These are phyloP conservation scores for Ophiocordyceps sinensis DNA, from an alignment of 2,329 filamentous ascomycete species.

Conservation along the genomic window DNA sequence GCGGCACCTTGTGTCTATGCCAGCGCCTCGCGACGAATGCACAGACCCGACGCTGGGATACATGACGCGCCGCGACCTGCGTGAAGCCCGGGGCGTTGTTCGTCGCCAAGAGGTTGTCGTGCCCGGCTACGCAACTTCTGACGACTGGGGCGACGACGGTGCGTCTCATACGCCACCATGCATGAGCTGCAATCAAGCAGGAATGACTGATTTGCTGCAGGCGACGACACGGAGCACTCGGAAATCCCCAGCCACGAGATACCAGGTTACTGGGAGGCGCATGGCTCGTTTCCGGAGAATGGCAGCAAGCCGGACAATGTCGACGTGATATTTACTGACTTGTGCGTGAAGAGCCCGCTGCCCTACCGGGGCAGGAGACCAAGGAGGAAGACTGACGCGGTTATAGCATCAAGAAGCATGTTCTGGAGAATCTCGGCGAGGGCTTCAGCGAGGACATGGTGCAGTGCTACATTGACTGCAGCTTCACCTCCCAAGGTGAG, in stretches of 20 bases:
- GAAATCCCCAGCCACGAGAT: constrained; percentile 29
- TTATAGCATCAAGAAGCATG: constrained; percentile 20
- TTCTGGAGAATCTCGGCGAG: constrained; percentile 21
- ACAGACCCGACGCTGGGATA: constrained; percentile 26
- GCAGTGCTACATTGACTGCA: constrained; percentile 22
- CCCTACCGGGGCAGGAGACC: not conserved
- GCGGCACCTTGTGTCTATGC: constrained; percentile 20
- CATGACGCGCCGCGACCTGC: constrained; percentile 8
- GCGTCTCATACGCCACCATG: not conserved
- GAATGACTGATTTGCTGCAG: constrained; percentile 6
- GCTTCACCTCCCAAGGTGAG: constrained; percentile 21
- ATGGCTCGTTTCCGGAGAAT: constrained; percentile 29
- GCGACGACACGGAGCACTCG: constrained; percentile 40
- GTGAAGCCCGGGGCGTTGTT: constrained; percentile 20
- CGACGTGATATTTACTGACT: constrained; percentile 40
- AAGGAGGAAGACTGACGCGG: not conserved
- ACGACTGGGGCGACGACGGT: constrained; percentile 39
- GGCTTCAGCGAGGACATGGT: constrained; percentile 21
- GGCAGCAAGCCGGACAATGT: constrained; percentile 27
- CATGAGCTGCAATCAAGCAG: not conserved
- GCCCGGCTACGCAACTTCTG: constrained; percentile 38
- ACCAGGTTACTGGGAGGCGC: constrained; percentile 35
- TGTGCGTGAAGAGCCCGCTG: constrained; percentile 17
- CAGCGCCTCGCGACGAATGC: constrained; percentile 27
- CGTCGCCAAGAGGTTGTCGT: constrained; percentile 33